Evolutionary conservation across 305 asterid species (phyloP).

Genomic region (Fraxinus floribunda): DNA sequence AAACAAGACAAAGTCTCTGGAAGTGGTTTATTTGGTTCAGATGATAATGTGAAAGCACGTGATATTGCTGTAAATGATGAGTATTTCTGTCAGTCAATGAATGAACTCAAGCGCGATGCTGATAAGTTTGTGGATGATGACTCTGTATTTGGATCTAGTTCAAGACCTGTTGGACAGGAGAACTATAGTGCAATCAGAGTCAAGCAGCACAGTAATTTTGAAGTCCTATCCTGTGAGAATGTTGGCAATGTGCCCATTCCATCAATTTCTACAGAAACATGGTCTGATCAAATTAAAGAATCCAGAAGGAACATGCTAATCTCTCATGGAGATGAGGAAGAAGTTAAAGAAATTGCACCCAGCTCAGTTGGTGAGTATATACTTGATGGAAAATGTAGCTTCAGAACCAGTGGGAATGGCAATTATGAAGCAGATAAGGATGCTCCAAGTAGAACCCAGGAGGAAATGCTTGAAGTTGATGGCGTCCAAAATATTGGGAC

Average conservation of each 20-base stretch:
- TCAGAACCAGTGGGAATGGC: constrained; percentile 22
- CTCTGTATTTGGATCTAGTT: constrained; percentile 34
- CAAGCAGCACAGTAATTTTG: constrained; percentile 28
- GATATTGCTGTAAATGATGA: constrained; percentile 30
- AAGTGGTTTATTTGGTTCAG: constrained; percentile 37
- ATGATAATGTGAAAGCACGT: constrained; percentile 33
- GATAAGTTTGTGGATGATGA: constrained; percentile 31
- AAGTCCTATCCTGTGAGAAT: constrained; percentile 24
- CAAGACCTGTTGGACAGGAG: constrained; percentile 32
- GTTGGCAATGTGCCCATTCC: constrained; percentile 25
- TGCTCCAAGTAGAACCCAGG: constrained; percentile 23
- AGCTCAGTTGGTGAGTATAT: constrained; percentile 27
- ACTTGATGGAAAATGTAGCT: constrained; percentile 29
- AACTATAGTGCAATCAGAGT: constrained; percentile 26
- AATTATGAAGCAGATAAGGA: constrained; percentile 32
- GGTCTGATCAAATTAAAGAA: constrained; percentile 27
- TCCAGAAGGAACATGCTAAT: constrained; percentile 28
- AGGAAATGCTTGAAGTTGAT: constrained; percentile 25
- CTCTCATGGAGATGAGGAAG: constrained; percentile 28
- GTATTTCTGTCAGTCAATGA: constrained; percentile 24
- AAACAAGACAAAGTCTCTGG: constrained; percentile 28
- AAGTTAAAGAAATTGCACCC: constrained; percentile 25
- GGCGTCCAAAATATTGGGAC: constrained; percentile 22
- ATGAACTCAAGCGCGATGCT: constrained; percentile 30
- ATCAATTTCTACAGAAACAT: constrained; percentile 25